Evolutionary conservation across 805 yeast species (phyloP).

Genomic region (Tetrapisispora namnaoensis): DNA sequence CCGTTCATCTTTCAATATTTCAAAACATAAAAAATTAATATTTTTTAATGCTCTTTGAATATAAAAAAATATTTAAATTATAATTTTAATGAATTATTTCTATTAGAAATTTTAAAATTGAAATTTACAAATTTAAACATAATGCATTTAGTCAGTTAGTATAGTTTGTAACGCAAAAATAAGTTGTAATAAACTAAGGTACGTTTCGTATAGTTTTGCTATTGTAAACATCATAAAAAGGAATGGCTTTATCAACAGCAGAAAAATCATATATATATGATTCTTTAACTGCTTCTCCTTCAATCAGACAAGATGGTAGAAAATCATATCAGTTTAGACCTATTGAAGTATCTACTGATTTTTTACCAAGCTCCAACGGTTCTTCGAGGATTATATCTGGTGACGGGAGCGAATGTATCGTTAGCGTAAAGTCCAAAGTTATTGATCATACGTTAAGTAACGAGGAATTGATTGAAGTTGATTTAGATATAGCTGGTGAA

Average conservation of each 20-base stretch:
- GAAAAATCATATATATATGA: conserved; percentile 70
- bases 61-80: too few relatives aligned
- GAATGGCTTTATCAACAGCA: conserved; percentile 66
- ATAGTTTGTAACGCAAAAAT: too few relatives aligned
- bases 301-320: conserved; percentile 83
- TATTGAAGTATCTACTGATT: conserved; percentile 68
- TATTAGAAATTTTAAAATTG: too few relatives aligned
- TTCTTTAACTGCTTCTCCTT: conserved; percentile 50
- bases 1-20: too few relatives aligned
- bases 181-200: too few relatives aligned
- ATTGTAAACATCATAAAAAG: neutral
- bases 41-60: too few relatives aligned
- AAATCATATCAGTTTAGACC: conserved; percentile 69
- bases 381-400: conserved; percentile 77
- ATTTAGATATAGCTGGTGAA: conserved; percentile 69
- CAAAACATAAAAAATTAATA: too few relatives aligned
- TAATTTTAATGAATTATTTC: too few relatives aligned
- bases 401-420: conserved; percentile 91
- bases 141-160: too few relatives aligned
- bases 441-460: conserved; percentile 38
- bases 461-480: conserved; percentile 57
- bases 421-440: conserved; percentile 82
- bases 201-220: too few relatives aligned
- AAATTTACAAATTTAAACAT: too few relatives aligned
- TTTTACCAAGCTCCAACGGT: conserved; percentile 84